A percentile compares a stretch with the other conserved stretches of the same genome.
phyloP scores from a whole-genome alignment of 2,329 filamentous ascomycete species.

The Colletotrichum sp. region DNA sequence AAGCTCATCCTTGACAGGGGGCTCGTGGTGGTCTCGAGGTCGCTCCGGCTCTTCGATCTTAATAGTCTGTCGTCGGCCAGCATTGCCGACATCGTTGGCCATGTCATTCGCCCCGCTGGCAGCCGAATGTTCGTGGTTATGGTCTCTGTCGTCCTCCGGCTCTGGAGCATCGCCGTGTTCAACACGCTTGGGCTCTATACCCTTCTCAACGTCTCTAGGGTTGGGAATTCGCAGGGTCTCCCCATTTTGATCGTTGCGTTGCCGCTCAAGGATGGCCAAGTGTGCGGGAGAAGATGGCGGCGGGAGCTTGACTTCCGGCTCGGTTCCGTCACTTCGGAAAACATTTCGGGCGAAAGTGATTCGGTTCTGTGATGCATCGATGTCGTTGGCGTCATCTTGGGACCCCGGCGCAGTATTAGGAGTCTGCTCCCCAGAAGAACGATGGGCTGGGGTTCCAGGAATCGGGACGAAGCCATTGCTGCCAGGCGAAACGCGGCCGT shows the following conservation, averaged over 20 bases:
- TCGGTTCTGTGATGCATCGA: conserved; percentile 10
- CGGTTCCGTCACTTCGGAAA: conserved; percentile 60
- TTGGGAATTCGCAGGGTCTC: conserved; percentile 87
- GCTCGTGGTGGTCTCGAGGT: conserved; percentile 33
- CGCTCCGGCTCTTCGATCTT: conserved; percentile 69
- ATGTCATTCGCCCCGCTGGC: conserved; percentile 23
- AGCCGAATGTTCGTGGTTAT: conserved; percentile 24
- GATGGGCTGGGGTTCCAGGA: neutral
- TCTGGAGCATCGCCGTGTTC: conserved; percentile 37
- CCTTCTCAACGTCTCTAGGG: conserved; percentile 86
- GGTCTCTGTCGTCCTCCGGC: conserved; percentile 35
- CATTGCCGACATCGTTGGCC: conserved; percentile 1
- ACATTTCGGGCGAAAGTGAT: conserved; percentile 75
- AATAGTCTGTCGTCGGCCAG: conserved; percentile 59
- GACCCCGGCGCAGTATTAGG: neutral
- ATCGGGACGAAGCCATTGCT: conserved; percentile 18
- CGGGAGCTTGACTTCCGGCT: conserved; percentile 51
- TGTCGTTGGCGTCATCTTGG: neutral
- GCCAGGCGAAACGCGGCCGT: conserved; percentile 19
- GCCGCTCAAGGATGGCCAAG: conserved; percentile 86
- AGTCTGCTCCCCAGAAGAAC: conserved; percentile 1
- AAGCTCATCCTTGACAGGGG: conserved; percentile 36
- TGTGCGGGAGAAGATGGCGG: conserved; percentile 71
- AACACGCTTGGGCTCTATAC: conserved; percentile 68
- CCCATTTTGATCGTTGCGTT: conserved; percentile 73